Percentiles rank a stretch among this genome's conserved stretches.
Conservation (phyloP, 1,284 basidiomycete genomes). For the Baeospora myosura region DNA sequence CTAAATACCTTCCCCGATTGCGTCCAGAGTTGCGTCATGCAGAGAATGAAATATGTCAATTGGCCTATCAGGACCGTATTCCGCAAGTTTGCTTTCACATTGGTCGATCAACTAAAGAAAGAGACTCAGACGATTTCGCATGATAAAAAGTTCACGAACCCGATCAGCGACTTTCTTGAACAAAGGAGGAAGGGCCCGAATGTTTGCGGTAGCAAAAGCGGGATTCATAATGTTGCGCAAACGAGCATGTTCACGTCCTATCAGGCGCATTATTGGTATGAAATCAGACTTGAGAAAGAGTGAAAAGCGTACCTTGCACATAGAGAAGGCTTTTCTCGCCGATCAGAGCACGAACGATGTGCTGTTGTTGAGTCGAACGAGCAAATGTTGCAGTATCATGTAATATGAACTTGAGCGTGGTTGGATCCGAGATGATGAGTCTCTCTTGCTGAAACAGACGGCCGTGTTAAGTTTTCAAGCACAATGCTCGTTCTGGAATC, state of each 20-base stretch:
- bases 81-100: not conserved
- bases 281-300: not conserved
- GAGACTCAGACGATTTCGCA: not conserved
- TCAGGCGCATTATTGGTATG: not conserved
- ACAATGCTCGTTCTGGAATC: not conserved
- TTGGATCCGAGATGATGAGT: constrained; percentile 2
- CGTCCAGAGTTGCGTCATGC: no score
- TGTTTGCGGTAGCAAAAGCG: not conserved
- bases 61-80: no score
- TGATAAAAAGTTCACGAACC: constrained; percentile 1
- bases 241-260: not conserved
- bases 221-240: constrained; percentile 2
- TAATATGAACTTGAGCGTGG: not conserved
- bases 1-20: no score
- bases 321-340: not conserved
- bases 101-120: not conserved
- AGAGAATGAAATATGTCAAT: no score
- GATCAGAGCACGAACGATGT: not conserved
- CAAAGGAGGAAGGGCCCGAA: not conserved
- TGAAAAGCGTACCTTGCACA: not conserved
- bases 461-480: not conserved
- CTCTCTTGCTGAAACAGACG: not conserved
- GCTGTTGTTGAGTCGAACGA: not conserved
- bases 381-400: not conserved
- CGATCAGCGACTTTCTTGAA: constrained; percentile 5